Base-by-base conservation (phyloP, 1,139 yeast genomes). In the Saccharomyces uvarum region DNA sequence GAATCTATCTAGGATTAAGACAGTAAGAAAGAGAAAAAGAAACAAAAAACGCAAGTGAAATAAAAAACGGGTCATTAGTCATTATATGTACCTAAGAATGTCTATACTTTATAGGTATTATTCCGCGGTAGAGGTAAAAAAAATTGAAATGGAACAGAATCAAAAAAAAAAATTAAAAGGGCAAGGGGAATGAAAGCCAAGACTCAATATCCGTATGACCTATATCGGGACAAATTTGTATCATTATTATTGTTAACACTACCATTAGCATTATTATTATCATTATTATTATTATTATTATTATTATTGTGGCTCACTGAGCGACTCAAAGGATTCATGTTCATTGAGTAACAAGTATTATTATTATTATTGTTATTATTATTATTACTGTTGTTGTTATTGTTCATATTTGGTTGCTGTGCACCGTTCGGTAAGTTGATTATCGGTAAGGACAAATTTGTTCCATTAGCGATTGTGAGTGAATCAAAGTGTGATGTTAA, bases 361-460 rank as follows among this genome's bases (percentile, higher is more conserved):
- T 28, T 28, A 28, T 28, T 16, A 5, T n/a, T n/a, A n/a, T n/a
- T n/a, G n/a, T 2, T 38, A 38, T 19, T 38, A 16, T 16, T 4
- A 4, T 1, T 24, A 28, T 28, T 16, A 6, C 9, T 38, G 19
- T 38, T 9, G 11, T 16, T 4, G 9, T 38, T 38, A 16, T 11
- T 38, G 19, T 38, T 16, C 7, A 5, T 11, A 38, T 16, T 38
- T 32, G 38, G n/a, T 32, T 32, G 38, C 7, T 13, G 38, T 9
- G 9, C 19, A 16, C 11, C 24, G 9, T 38, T 38, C 3, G 44
- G 44, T 11, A 38, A 7, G 44, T 38, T 38, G 6, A 38, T 16
- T 38, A 38, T 38, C 13, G 65, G 65, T 14, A 62, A 53, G 3
- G 65, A 61, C 13, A 62, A 47, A 49, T 62, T 63, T 6, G 65